Evolutionary conservation across 164 flowering plant genomes (phyloP).

Genomic region (Chloranthus sessilifolius): DNA sequence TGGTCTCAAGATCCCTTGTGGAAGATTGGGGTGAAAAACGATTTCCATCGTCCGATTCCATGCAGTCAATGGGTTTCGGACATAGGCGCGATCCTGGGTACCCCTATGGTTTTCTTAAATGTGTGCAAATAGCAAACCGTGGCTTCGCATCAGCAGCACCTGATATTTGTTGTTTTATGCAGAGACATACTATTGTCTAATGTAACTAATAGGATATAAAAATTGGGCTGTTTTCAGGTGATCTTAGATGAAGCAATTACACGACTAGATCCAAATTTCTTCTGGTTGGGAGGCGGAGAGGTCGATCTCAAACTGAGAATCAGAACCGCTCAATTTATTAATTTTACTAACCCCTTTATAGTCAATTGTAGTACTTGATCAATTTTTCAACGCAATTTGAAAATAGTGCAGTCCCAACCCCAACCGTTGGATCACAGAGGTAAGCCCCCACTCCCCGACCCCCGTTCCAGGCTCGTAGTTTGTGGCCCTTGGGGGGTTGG

Average conservation of each 20-base stretch:
- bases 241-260: conserved; percentile 91
- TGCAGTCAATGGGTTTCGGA: too few relatives aligned
- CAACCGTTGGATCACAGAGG: conserved; percentile 3
- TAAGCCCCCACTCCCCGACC: too few relatives aligned
- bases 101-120: too few relatives aligned
- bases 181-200: too few relatives aligned
- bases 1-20: too few relatives aligned
- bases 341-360: conserved; percentile 68
- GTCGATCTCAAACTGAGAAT: conserved; percentile 83
- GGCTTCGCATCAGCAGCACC: too few relatives aligned
- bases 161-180: too few relatives aligned
- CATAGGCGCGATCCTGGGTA: too few relatives aligned
- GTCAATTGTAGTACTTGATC: conserved; percentile 47
- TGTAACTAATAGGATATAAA: too few relatives aligned
- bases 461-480: neutral
- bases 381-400: neutral
- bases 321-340: conserved; percentile 70
- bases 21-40: too few relatives aligned
- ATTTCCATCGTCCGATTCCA: too few relatives aligned
- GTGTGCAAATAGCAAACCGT: too few relatives aligned
- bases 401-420: neutral
- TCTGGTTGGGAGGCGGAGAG: conserved; percentile 98
- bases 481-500: conserved; percentile 12
- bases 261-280: conserved; percentile 76
- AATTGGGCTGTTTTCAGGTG: conserved; percentile 52